Conservation (phyloP, 2,329 filamentous ascomycete species). For the Colletotrichum theobromicola region DNA sequence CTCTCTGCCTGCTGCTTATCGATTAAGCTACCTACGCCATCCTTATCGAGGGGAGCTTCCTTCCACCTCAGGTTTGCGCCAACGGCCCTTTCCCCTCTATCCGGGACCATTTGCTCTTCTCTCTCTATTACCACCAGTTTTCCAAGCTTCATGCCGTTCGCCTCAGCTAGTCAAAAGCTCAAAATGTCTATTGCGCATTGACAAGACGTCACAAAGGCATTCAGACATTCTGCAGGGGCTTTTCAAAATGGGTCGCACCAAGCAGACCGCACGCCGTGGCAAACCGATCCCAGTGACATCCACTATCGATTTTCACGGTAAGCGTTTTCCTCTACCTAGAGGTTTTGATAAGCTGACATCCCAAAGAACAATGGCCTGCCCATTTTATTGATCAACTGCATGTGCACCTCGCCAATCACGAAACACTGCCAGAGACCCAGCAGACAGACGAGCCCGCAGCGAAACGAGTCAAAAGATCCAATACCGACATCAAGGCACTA, state of each 20-base stretch:
- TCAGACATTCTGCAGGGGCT: neutral
- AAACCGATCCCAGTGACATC: neutral
- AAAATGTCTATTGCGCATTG: neutral
- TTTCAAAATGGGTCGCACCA: constrained; percentile 9
- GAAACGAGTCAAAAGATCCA: constrained; percentile 7
- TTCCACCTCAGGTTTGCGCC: neutral
- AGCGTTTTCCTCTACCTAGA: neutral
- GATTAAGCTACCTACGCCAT: constrained; percentile 9
- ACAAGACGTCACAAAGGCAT: neutral
- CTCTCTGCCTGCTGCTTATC: constrained; percentile 10
- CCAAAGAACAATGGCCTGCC: constrained; percentile 9
- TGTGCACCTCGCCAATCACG: neutral
- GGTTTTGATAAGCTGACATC: neutral
- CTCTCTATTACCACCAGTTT: neutral
- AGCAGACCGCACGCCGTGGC: neutral
- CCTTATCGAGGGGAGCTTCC: neutral
- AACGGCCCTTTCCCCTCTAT: neutral
- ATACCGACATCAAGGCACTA: neutral
- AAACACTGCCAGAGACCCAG: neutral
- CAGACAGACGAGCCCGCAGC: neutral
- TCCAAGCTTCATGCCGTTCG: neutral
- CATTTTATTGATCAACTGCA: neutral
- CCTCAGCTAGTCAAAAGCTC: neutral
- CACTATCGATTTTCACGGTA: constrained; percentile 9
- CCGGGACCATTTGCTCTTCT: neutral